These are phyloP conservation scores for Acacia crassicarpa DNA, from an alignment of 306 rosid species.

Conservation along the genomic window DNA sequence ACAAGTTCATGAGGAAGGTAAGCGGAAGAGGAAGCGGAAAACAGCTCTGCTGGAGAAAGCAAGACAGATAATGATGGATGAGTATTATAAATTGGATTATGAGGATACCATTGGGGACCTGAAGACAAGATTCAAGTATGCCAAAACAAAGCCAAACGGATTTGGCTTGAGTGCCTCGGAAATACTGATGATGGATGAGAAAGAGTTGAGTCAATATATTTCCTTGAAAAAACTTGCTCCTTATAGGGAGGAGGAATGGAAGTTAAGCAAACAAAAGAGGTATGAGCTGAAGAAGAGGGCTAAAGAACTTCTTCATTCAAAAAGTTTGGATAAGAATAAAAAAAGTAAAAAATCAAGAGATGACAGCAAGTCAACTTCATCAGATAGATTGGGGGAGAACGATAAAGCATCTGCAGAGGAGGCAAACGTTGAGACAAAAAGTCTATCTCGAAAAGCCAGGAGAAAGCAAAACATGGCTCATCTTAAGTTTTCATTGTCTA, in stretches of 20 bases:
- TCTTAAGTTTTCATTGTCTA: constrained; percentile 38
- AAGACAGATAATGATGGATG: constrained; percentile 83
- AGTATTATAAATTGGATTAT: constrained; percentile 80
- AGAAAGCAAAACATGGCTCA: constrained; percentile 47
- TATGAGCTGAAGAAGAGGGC: constrained; percentile 60
- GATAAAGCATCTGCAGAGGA: constrained; percentile 39
- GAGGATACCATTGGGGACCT: constrained; percentile 89
- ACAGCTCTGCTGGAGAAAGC: constrained; percentile 82
- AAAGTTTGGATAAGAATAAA: constrained; percentile 33
- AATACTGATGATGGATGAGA: constrained; percentile 66
- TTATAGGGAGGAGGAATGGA: constrained; percentile 74
- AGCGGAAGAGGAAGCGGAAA: constrained; percentile 72
- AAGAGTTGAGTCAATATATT: constrained; percentile 75
- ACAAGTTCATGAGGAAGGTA: constrained; percentile 45
- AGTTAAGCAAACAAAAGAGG: constrained; percentile 63
- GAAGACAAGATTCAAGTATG: constrained; percentile 90
- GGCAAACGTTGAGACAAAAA: constrained; percentile 31
- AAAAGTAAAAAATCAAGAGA: constrained; percentile 37
- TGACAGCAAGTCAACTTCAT: constrained; percentile 36
- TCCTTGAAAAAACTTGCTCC: constrained; percentile 89
- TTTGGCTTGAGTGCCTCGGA: constrained; percentile 66
- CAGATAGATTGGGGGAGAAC: constrained; percentile 30
- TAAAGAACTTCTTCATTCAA: constrained; percentile 50
- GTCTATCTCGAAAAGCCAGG: constrained; percentile 62
- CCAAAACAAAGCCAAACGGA: constrained; percentile 67